A percentile compares a stretch with the other conserved stretches of the same genome.
phyloP scores from a whole-genome alignment of 371 early-diverging fungal species.

The Haplosporangium sp. region DNA sequence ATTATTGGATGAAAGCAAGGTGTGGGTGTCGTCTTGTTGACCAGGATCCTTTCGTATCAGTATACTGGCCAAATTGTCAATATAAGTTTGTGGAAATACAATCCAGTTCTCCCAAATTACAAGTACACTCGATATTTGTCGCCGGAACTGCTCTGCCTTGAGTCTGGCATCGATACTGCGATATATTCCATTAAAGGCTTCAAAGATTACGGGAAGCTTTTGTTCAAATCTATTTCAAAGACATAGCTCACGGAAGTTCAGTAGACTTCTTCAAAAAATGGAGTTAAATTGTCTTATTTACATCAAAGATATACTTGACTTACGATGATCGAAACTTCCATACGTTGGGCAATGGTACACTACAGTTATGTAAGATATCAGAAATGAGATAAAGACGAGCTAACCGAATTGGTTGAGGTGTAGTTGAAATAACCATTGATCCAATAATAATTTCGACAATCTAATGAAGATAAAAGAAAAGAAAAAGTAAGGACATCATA shows the following conservation, averaged over 20 bases:
- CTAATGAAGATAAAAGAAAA: slow-evolving; percentile 32
- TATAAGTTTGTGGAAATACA: slow-evolving; percentile 82
- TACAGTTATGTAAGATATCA: slow-evolving; percentile 90
- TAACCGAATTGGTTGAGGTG: slow-evolving; percentile 75
- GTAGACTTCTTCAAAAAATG: too few relatives aligned
- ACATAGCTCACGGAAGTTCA: neutral
- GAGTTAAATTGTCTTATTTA: neutral
- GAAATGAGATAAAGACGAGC: slow-evolving; percentile 85
- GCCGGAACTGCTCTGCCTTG: slow-evolving; percentile 86
- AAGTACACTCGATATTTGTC: slow-evolving; percentile 73
- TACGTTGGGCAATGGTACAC: slow-evolving; percentile 82
- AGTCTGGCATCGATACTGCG: slow-evolving; percentile 76
- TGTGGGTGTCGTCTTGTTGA: neutral
- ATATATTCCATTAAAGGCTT: slow-evolving; percentile 77
- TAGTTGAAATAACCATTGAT: slow-evolving; percentile 69
- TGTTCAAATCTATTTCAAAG: slow-evolving; percentile 67
- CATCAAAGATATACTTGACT: slow-evolving; percentile 10
- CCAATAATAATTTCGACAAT: slow-evolving; percentile 75
- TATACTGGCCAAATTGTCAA: slow-evolving; percentile 63
- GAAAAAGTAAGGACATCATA: neutral
- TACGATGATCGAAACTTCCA: slow-evolving; percentile 86
- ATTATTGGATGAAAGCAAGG: neutral
- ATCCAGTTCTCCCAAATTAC: slow-evolving; percentile 91
- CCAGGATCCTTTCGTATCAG: slow-evolving; percentile 57
- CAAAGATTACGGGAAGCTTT: slow-evolving; percentile 75